Base-by-base conservation (phyloP, 116 monocot species). In the Zostera marina region DNA sequence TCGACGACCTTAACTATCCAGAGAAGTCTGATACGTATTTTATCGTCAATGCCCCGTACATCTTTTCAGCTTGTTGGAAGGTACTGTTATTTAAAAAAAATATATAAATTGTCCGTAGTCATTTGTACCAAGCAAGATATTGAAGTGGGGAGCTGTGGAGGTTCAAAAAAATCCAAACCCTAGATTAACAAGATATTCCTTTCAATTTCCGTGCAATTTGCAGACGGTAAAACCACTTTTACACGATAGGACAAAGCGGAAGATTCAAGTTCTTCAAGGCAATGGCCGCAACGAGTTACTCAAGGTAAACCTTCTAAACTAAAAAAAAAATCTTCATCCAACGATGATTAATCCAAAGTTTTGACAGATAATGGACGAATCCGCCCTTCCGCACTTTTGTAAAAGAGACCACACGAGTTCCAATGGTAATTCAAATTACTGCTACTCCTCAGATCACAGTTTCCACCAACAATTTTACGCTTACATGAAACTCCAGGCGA, bases 1-100 rank as follows among this genome's bases (percentile, higher is more conserved):
- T 94, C n/a, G 88, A 94, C 70, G 88, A 88, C 63, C 67, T 84
- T 6, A 94, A 94, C 53, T 93, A 93, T 70, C 92, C 92, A 9
- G 92, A 93, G 78, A 93, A 93, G 77, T 87, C 87, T 10, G 75
- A 94, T 32, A 75, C 74, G 5, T 94, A 88, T 65, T 94, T 79
- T 63, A 77, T 94, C 17, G 88, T 84, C 42, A 88, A 94, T 74
- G 93, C 75, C 66, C 92, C 92, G 15, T 87, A 87, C 53, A 67
- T 93, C 52, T 93, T 93, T 71, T 87, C 92, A 56, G 84, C 92
- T 6, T 93, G 92, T 71, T 93, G 92, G 92, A 93, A 84, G 87
- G 93, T 93, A 25, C 15, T 57, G 7, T 44, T 59, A 17, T 42
- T 19, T 17, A 20, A 43, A 42, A 11, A 42, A 5, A 10, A 41